Percentiles rank a stretch among this genome's conserved stretches.
phyloP scores from a whole-genome alignment of 2,329 filamentous ascomycete species.

The Scleromitrula shiraiana region DNA sequence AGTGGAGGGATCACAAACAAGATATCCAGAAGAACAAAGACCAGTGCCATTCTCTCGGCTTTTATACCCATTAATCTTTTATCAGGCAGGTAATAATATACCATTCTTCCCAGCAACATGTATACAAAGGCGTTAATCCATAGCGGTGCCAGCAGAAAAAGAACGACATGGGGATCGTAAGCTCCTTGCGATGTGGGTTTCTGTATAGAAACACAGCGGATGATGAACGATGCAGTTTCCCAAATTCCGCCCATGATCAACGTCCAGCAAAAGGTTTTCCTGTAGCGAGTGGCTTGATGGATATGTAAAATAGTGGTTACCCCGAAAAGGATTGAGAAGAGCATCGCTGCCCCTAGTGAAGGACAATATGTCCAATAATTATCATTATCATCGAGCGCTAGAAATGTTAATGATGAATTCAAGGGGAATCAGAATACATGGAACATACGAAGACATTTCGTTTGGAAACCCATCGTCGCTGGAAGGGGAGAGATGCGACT shows the following conservation, averaged over 20 bases:
- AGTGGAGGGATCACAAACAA: conserved; percentile 31
- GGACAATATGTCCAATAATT: conserved; percentile 16
- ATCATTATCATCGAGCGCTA: neutral
- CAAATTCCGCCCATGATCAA: conserved; percentile 37
- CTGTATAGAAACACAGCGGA: conserved; percentile 34
- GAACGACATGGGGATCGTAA: conserved; percentile 31
- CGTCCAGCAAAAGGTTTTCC: conserved; percentile 35
- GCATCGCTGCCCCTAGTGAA: conserved; percentile 31
- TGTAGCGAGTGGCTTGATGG: conserved; percentile 31
- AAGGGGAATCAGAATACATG: neutral
- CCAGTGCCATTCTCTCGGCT: conserved; percentile 34
- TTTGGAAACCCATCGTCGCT: neutral
- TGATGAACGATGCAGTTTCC: conserved; percentile 35
- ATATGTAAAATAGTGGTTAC: conserved; percentile 28
- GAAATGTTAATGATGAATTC: neutral
- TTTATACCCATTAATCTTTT: conserved; percentile 29
- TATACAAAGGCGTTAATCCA: conserved; percentile 31
- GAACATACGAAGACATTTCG: neutral
- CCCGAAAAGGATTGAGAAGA: conserved; percentile 33
- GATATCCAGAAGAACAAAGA: conserved; percentile 43
- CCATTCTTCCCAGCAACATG: conserved; percentile 30
- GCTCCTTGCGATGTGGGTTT: conserved; percentile 30
- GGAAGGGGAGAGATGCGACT: too few species aligned
- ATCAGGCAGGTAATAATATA: conserved; percentile 32
- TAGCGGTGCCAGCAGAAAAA: conserved; percentile 34